These are phyloP conservation scores for Trypanosoma avium DNA, from an alignment of 208 protist species.

Conservation along the genomic window DNA sequence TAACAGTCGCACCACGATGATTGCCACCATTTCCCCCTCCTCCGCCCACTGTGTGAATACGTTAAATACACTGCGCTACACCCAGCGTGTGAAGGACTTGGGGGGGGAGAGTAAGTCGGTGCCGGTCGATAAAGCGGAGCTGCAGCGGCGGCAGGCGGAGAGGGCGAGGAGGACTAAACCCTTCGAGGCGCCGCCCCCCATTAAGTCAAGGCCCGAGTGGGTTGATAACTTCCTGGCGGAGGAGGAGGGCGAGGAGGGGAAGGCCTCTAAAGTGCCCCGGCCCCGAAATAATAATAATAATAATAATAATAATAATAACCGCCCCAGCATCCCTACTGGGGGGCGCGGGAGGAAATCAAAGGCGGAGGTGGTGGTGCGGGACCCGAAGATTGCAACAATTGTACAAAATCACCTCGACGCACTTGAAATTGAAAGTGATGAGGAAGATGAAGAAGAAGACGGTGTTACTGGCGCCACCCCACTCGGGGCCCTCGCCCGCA, in stretches of 20 bases:
- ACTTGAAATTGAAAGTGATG: slow-evolving; percentile 50
- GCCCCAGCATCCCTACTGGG: not conserved
- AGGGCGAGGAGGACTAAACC: slow-evolving; percentile 29
- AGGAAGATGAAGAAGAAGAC: slow-evolving; percentile 60
- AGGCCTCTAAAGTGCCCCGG: too few species aligned
- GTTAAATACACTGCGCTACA: slow-evolving; percentile 98
- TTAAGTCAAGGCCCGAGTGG: slow-evolving; percentile 71
- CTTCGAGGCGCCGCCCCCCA: slow-evolving; percentile 42
- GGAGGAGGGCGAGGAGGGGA: slow-evolving; percentile 6
- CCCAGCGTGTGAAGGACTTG: slow-evolving; percentile 96
- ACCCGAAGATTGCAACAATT: slow-evolving; percentile 90
- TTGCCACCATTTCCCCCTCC: slow-evolving; percentile 94
- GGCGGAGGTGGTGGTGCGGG: slow-evolving; percentile 58
- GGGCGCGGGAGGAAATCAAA: slow-evolving; percentile 15
- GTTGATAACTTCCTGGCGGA: slow-evolving; percentile 72
- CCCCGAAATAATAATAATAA: not conserved
- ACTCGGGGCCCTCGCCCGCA: slow-evolving; percentile 29
- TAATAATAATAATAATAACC: not conserved
- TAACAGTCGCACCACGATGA: slow-evolving; percentile 96
- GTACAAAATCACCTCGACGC: slow-evolving; percentile 83
- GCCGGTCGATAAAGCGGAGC: slow-evolving; percentile 21
- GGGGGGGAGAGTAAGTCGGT: slow-evolving; percentile 30
- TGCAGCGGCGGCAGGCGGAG: too few species aligned
- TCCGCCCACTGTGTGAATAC: slow-evolving; percentile 94
- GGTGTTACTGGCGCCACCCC: slow-evolving; percentile 1